Conservation (phyloP, 1,284 basidiomycete genomes). For the Austroboletus olivaceoglutinosus region DNA sequence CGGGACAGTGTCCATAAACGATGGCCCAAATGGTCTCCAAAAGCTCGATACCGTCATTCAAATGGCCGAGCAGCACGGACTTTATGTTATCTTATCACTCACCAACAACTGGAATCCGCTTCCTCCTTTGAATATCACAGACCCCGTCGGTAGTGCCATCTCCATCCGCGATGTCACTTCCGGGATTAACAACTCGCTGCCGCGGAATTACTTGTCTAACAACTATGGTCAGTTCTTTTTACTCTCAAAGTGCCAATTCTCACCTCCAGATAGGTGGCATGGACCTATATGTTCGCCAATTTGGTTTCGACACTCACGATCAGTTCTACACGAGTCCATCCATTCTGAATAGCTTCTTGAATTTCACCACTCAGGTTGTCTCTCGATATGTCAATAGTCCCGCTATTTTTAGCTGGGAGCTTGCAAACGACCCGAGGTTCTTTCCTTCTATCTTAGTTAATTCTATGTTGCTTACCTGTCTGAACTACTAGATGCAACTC, state of each 20-base stretch:
- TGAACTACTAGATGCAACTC: constrained; percentile 50
- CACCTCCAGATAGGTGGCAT: constrained; percentile 48
- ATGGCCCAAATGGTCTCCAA: constrained; percentile 63
- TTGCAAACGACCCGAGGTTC: constrained; percentile 63
- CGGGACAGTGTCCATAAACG: constrained; percentile 52
- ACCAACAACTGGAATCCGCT: constrained; percentile 70
- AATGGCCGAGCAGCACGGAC: constrained; percentile 55
- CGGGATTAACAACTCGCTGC: constrained; percentile 41
- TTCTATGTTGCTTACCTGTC: constrained; percentile 8
- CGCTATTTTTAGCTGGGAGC: constrained; percentile 57
- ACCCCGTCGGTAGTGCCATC: constrained; percentile 13
- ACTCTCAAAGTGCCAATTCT: constrained; percentile 3
- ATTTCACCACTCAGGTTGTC: constrained; percentile 55
- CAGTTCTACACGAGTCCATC: constrained; percentile 55
- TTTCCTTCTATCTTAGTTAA: not conserved
- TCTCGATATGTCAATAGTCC: constrained; percentile 52
- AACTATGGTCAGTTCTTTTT: constrained; percentile 48
- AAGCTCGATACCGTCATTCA: constrained; percentile 63
- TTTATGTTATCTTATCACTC: constrained; percentile 61
- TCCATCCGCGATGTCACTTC: constrained; percentile 34
- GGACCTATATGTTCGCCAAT: constrained; percentile 60
- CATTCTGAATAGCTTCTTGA: constrained; percentile 50
- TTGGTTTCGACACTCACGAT: constrained; percentile 49
- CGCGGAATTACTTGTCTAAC: constrained; percentile 56
- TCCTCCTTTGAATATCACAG: constrained; percentile 17